Evolutionary conservation across 2,329 filamentous ascomycete species (phyloP).

Genomic region (Juglanconis sp.): DNA sequence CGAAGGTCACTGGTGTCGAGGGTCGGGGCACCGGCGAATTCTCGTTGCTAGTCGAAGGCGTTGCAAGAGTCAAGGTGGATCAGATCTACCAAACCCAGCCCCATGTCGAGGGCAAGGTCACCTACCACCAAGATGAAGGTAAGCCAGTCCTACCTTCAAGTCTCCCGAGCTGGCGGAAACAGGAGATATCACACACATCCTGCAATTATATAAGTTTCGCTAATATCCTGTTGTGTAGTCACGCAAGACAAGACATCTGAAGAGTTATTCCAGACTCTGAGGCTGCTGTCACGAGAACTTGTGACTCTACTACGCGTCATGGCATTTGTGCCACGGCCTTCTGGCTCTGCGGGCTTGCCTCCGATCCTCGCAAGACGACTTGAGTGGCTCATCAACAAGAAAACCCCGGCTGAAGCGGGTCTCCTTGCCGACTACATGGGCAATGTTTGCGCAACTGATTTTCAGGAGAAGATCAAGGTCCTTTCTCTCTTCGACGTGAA

Average conservation of each 20-base stretch:
- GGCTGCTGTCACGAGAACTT: slow-evolving; percentile 80
- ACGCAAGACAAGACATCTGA: slow-evolving; percentile 59
- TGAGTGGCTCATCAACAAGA: slow-evolving; percentile 81
- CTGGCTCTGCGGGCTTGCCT: slow-evolving; percentile 64
- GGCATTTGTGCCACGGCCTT: slow-evolving; percentile 72
- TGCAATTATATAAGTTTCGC: background rate
- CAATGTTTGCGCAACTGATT: slow-evolving; percentile 80
- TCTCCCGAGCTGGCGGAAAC: background rate
- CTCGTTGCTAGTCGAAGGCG: slow-evolving; percentile 80
- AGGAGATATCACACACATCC: background rate
- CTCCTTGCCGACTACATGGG: slow-evolving; percentile 94
- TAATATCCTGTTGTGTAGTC: slow-evolving; percentile 23
- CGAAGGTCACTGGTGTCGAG: slow-evolving; percentile 75
- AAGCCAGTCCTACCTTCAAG: slow-evolving; percentile 25
- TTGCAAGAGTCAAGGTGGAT: slow-evolving; percentile 72
- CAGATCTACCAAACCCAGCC: slow-evolving; percentile 73
- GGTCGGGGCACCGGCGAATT: slow-evolving; percentile 73
- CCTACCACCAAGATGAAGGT: slow-evolving; percentile 68
- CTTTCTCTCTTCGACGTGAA: slow-evolving; percentile 78
- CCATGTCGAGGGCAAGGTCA: slow-evolving; percentile 81
- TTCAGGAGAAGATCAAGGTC: slow-evolving; percentile 88
- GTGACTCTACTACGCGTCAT: slow-evolving; percentile 81
- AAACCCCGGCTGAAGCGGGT: slow-evolving; percentile 78
- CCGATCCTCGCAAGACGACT: slow-evolving; percentile 83
- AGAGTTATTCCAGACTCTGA: slow-evolving; percentile 74